A percentile compares a stretch with the other conserved stretches of the same genome.
phyloP scores from a whole-genome alignment of 805 yeast genomes.

The Starmera pachycereana region DNA sequence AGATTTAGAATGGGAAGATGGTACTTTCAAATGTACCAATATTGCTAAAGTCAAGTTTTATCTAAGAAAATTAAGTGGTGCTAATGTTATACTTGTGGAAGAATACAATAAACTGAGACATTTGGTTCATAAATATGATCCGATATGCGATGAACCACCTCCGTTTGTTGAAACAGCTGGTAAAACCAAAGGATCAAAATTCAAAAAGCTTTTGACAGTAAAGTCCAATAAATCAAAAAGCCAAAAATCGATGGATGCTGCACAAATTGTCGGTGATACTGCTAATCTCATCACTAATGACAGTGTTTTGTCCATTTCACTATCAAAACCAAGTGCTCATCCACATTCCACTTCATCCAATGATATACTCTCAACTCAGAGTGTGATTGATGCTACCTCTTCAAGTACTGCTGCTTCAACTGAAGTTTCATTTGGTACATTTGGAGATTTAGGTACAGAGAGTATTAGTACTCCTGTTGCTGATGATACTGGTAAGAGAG shows the following conservation, averaged over 20 bases:
- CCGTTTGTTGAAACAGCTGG: constrained; percentile 15
- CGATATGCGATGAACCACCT: constrained; percentile 17
- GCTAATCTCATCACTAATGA: neutral
- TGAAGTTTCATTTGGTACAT: constrained; percentile 3
- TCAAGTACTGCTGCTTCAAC: constrained; percentile 5
- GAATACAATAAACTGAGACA: constrained; percentile 23
- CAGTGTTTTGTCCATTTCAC: neutral
- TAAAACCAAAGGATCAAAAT: constrained; percentile 8
- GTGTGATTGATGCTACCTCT: constrained; percentile 1
- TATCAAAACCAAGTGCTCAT: neutral
- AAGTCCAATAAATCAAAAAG: neutral
- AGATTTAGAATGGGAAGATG: constrained; percentile 10
- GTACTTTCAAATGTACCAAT: constrained; percentile 13
- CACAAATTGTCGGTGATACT: neutral
- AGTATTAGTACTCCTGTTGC: constrained; percentile 1
- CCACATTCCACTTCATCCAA: neutral
- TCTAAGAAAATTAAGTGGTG: constrained; percentile 39
- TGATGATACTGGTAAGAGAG: neutral
- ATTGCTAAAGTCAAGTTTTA: constrained; percentile 27
- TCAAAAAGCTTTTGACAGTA: neutral
- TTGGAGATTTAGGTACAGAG: constrained; percentile 3
- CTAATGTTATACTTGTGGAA: constrained; percentile 23
- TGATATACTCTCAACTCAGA: neutral
- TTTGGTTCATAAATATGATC: constrained; percentile 17
- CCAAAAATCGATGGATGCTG: neutral